Base-by-base conservation (phyloP, 164 flowering plant species). In the Dillenia turbinata region DNA sequence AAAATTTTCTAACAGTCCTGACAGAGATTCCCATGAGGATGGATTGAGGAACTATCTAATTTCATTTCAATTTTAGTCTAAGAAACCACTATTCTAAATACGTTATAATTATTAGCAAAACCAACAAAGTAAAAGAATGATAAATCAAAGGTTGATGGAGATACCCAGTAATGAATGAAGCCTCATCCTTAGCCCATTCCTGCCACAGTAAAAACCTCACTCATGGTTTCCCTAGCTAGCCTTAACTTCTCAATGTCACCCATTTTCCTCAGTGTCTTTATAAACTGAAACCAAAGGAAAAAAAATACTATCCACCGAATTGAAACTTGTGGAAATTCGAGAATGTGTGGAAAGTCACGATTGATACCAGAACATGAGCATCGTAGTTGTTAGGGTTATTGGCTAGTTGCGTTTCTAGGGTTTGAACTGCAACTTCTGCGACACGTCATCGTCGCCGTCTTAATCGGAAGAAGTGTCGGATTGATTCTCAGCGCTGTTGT, bases 101-200 rank as follows among this genome's bases (percentile, higher is more conserved):
- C 43, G 15, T 12, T 0, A 9, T 24, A 62, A 43, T 10, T 26
- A 56, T 9, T 11, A 43, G 14, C 46, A 43, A 49, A 6, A 47
- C 13, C 19, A 45, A 10, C 48, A 51, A 24, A 12, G 9, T 52
- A 54, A 54, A 16, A 64, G 15, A 57, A 7, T 10, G 10, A 13
- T 22, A 1, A 57, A 57, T 10, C 11, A 33, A 59, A 43, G 44
- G 40, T n/a, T 59, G 61, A 17, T 9, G 26, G 10, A n/a, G 12
- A 62, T 72, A 90, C 91, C 89, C 75, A 26, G 78, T 56, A 50
- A 59, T 61, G 10, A 85, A 52, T 44, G 92, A 76, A 56, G 77
- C 74, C 73, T 95, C 97, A 50, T 92, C 99, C 47, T 75, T 79
- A 8, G 85, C 78, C 99, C 97, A 95, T 60, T 95, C 94, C 68